Evolutionary conservation across 345 rosid genomes (phyloP).

Genomic region (Mangifera indica): DNA sequence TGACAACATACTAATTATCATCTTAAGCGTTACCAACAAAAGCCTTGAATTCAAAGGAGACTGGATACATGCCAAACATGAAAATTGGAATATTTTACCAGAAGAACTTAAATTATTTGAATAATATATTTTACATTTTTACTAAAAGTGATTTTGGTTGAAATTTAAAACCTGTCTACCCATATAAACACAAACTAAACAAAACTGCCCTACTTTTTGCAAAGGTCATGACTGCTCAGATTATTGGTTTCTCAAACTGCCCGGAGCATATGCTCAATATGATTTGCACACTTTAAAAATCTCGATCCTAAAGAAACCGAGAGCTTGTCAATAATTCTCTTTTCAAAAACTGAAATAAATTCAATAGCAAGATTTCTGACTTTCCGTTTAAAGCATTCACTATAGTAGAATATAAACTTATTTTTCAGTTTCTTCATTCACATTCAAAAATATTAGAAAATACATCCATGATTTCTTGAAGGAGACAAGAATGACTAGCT

Average conservation of each 20-base stretch:
- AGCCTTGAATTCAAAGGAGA: neutral
- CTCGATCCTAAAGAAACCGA: neutral
- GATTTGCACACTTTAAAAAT: neutral
- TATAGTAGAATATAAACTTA: neutral
- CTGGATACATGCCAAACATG: neutral
- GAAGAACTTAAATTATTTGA: neutral
- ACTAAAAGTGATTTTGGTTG: neutral
- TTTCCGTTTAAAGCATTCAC: constrained; percentile 2
- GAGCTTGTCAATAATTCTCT: neutral
- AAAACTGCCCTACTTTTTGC: neutral
- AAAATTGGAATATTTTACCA: neutral
- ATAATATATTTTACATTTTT: neutral
- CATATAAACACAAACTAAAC: neutral
- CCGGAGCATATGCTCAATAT: neutral
- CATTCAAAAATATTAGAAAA: neutral
- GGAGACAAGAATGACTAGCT: neutral
- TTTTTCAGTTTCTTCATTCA: neutral
- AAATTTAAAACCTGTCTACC: neutral
- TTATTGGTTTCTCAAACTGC: neutral
- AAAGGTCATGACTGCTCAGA: neutral
- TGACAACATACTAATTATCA: neutral
- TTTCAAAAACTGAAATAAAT: neutral
- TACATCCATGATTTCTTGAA: neutral
- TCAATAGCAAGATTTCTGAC: neutral
- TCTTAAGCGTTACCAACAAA: neutral